A percentile compares a stretch with the other conserved stretches of the same genome.
These are phyloP conservation scores for Colletotrichum neosansevieriae DNA, from an alignment of 2,329 filamentous ascomycete species.

Conservation along the genomic window DNA sequence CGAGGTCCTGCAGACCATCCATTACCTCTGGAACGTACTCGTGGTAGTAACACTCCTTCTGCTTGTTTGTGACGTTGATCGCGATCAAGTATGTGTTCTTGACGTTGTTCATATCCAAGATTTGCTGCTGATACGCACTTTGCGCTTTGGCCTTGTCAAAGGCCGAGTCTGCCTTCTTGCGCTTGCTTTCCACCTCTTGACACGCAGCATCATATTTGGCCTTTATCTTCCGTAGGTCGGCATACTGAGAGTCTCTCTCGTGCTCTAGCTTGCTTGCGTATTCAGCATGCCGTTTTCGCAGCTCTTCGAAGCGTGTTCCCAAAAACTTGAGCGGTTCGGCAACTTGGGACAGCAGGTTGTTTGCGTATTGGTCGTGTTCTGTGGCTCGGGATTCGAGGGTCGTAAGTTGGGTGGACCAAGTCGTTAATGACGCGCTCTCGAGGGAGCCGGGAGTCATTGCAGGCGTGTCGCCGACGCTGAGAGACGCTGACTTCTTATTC, in stretches of 20 bases:
- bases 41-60: conserved; percentile 97
- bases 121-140: conserved; percentile 90
- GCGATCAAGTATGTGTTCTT: conserved; percentile 98
- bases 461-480: conserved; percentile 95
- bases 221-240: conserved; percentile 90
- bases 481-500: conserved; percentile 83
- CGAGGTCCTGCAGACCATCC: conserved; percentile 93
- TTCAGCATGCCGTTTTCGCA: conserved; percentile 90
- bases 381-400: conserved; percentile 88
- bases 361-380: conserved; percentile 89
- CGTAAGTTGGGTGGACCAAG: conserved; percentile 93
- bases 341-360: conserved; percentile 81
- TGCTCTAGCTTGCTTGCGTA: conserved; percentile 90
- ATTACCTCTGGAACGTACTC: conserved; percentile 95
- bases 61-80: conserved; percentile 97
- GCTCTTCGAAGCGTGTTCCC: conserved; percentile 83
- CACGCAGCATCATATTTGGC: conserved; percentile 92
- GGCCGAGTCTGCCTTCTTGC: conserved; percentile 95
- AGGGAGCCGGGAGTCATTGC: conserved; percentile 94
- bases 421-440: conserved; percentile 95
- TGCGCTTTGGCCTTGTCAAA: conserved; percentile 96
- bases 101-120: conserved; percentile 94
- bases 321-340: conserved; percentile 88
- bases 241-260: conserved; percentile 86
- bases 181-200: conserved; percentile 92